Evolutionary conservation across 768 basidiomycete species (phyloP).

Genomic region (Mycena latifolia): DNA sequence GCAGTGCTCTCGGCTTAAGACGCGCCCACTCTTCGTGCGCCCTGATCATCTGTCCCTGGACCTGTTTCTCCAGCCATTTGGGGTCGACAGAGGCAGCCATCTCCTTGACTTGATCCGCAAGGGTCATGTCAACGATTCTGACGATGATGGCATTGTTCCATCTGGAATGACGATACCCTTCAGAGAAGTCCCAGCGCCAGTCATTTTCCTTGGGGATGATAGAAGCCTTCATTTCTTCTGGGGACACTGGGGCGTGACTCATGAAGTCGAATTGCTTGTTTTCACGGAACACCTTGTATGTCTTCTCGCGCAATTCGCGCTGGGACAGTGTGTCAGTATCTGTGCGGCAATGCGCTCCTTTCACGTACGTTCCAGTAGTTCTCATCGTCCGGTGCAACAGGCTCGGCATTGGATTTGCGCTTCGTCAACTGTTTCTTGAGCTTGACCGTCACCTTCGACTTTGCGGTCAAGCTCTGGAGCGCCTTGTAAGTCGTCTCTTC

Average conservation of each 20-base stretch:
- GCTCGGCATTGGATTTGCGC: too few relatives aligned
- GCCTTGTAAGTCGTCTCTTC: too few relatives aligned
- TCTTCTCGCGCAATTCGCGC: not conserved
- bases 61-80: constrained; percentile 2
- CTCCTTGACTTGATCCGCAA: not conserved
- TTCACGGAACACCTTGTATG: constrained; percentile 2
- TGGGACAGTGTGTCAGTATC: not conserved
- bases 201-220: constrained; percentile 1
- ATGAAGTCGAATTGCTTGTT: not conserved
- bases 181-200: constrained; percentile 20
- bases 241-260: constrained; percentile 4
- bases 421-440: too few relatives aligned
- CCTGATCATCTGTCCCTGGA: not conserved
- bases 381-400: too few relatives aligned
- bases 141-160: not conserved
- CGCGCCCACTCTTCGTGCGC: not conserved
- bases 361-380: constrained; percentile 12
- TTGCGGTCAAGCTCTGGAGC: too few relatives aligned
- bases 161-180: not conserved
- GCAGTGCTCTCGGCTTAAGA: not conserved
- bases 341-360: not conserved
- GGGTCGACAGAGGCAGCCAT: not conserved
- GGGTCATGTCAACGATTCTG: not conserved
- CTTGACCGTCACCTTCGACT: too few relatives aligned
- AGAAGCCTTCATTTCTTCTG: not conserved